Evolutionary conservation across 1,139 yeast genomes (phyloP).

Genomic region (Suhomyces bokatorum): DNA sequence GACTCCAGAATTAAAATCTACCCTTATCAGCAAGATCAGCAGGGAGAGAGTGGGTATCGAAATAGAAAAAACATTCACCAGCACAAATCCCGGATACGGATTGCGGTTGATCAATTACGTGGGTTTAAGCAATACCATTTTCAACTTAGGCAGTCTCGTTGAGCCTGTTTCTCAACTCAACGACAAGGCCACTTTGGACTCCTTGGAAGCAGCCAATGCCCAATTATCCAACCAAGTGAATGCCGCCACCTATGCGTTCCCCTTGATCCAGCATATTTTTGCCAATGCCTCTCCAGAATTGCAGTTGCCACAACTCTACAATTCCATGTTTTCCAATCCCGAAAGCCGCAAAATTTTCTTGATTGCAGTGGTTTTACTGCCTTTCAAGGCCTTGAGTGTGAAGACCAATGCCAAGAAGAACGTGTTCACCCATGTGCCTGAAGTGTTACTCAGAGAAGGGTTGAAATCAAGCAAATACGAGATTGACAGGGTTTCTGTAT

Average conservation of each 20-base stretch:
- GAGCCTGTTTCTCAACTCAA: conserved; percentile 25
- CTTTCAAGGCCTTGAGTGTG: conserved; percentile 46
- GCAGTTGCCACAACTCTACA: conserved; percentile 12
- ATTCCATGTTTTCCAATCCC: conserved; percentile 10
- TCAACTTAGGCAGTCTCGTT: conserved; percentile 40
- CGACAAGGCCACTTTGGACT: conserved; percentile 11
- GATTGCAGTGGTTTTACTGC: conserved; percentile 48
- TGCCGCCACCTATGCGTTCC: conserved; percentile 23
- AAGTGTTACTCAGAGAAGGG: conserved; percentile 63
- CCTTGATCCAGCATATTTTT: conserved; percentile 18
- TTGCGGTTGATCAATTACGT: conserved; percentile 57
- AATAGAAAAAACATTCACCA: conserved; percentile 68
- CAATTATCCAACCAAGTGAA: conserved; percentile 20
- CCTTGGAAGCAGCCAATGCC: conserved; percentile 10
- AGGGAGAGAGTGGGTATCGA: conserved; percentile 91
- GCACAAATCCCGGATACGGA: conserved; percentile 65
- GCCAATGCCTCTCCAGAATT: background rate
- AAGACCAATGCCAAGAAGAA: conserved; percentile 39
- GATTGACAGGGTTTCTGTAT: conserved; percentile 49
- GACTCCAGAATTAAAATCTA: conserved; percentile 53
- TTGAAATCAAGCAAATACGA: conserved; percentile 63
- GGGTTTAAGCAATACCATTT: conserved; percentile 59
- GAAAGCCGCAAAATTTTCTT: conserved; percentile 42
- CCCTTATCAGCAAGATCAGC: conserved; percentile 73
- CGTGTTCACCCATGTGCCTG: conserved; percentile 26